Evolutionary conservation across 305 asterid genomes (phyloP).

Genomic region (Fraxinus angustifolia): DNA sequence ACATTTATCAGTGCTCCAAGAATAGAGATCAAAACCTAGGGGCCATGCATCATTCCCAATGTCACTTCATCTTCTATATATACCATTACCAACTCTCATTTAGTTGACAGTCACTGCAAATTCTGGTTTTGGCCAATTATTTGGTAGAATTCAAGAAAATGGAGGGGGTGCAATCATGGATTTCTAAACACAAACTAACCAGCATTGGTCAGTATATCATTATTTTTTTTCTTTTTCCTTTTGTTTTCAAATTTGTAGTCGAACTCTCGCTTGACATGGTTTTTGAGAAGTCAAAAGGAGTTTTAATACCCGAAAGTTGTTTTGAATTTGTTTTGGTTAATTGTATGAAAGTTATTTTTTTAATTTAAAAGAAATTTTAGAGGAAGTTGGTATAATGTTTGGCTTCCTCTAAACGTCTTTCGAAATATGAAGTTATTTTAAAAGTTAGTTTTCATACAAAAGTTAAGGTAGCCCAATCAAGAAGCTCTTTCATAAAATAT

Average conservation of each 20-base stretch:
- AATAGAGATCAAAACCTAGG: constrained; percentile 28
- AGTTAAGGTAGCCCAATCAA: no score
- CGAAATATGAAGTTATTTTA: neutral
- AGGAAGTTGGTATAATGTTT: no score
- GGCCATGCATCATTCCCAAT: constrained; percentile 14
- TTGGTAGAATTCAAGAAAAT: constrained; percentile 4
- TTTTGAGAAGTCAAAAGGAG: no score
- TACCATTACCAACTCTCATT: neutral
- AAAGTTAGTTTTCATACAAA: no score
- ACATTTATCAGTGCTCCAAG: constrained; percentile 1
- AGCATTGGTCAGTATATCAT: constrained; percentile 52
- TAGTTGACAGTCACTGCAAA: neutral
- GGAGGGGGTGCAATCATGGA: constrained; percentile 70
- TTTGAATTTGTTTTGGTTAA: no score
- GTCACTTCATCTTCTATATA: neutral
- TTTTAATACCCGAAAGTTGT: no score
- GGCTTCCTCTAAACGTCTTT: neutral
- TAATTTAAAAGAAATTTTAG: no score
- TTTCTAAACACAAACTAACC: constrained; percentile 68
- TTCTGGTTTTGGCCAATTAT: neutral
- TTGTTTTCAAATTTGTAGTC: neutral
- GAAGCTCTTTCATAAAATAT: neutral
- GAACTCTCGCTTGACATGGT: no score
- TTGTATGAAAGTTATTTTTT: no score
- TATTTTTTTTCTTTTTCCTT: neutral